These are phyloP conservation scores for Ballota nigra DNA, from an alignment of 257 asterid species.

Conservation along the genomic window DNA sequence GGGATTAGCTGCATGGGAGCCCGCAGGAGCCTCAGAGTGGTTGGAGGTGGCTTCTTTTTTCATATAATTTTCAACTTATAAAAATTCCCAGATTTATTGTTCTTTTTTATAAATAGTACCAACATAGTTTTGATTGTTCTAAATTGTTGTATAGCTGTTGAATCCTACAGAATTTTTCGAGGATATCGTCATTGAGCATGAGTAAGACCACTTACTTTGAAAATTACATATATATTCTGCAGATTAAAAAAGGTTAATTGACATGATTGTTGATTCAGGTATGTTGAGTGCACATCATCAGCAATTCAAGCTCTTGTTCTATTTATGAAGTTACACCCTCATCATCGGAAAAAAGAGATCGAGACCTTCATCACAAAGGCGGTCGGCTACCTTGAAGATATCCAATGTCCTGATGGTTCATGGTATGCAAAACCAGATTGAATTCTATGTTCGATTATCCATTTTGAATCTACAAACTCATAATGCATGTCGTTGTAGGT, in stretches of 20 bases:
- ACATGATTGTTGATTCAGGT: slow-evolving; percentile 28
- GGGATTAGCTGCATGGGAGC: slow-evolving; percentile 94
- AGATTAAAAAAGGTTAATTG: background rate
- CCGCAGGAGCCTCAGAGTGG: slow-evolving; percentile 85
- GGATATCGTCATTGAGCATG: background rate
- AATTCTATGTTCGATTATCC: background rate
- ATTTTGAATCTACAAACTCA: background rate
- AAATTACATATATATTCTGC: background rate
- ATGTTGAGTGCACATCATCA: slow-evolving; percentile 70
- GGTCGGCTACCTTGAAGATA: slow-evolving; percentile 42
- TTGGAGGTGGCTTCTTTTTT: slow-evolving; percentile 52
- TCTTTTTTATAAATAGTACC: background rate
- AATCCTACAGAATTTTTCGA: background rate
- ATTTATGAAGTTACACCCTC: slow-evolving; percentile 49
- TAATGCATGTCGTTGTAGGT: slow-evolving; percentile 30
- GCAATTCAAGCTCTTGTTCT: slow-evolving; percentile 63
- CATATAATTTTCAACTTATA: background rate
- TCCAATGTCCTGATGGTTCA: slow-evolving; percentile 68
- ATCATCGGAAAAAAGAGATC: slow-evolving; percentile 54
- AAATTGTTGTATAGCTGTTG: background rate
- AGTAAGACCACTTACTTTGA: background rate
- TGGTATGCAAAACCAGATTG: slow-evolving; percentile 32
- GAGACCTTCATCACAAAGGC: slow-evolving; percentile 40
- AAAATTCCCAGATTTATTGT: background rate
- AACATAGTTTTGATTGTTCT: background rate